phyloP scores from a whole-genome alignment of 1,284 basidiomycete genomes.

The Pseudozyma tsukubaensis region DNA sequence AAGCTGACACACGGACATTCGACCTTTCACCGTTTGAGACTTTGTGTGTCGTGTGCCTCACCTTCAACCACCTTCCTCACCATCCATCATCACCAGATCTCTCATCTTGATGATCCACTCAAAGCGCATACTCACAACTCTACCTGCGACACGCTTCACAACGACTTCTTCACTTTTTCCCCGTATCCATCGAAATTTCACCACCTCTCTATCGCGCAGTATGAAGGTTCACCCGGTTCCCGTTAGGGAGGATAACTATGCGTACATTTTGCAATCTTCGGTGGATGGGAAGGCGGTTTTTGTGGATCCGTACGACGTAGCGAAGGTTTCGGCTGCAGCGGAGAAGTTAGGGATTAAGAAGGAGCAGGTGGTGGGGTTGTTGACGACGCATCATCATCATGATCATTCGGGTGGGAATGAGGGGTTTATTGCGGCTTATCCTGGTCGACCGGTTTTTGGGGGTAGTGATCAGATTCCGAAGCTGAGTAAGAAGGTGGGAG shows the following conservation, averaged over 20 bases:
- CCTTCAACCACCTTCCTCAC: background rate
- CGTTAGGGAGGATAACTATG: constrained; percentile 68
- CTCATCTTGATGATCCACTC: background rate
- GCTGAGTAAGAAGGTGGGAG: constrained; percentile 77
- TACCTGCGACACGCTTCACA: background rate
- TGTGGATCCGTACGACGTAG: constrained; percentile 82
- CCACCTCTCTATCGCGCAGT: constrained; percentile 7
- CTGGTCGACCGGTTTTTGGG: constrained; percentile 81
- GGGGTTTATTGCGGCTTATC: constrained; percentile 73
- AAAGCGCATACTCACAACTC: background rate
- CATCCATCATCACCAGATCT: background rate
- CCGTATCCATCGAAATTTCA: background rate
- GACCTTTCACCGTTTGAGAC: background rate
- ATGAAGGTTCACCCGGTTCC: constrained; percentile 68
- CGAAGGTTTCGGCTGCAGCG: constrained; percentile 79
- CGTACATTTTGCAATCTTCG: constrained; percentile 63
- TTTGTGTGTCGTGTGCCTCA: constrained; percentile 4
- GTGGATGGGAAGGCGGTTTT: constrained; percentile 58
- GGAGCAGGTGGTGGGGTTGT: constrained; percentile 69
- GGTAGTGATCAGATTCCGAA: constrained; percentile 80
- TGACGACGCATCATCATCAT: constrained; percentile 67
- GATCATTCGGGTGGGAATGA: constrained; percentile 90
- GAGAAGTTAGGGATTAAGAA: constrained; percentile 72
- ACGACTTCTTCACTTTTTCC: background rate
- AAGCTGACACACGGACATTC: constrained; percentile 7